Evolutionary conservation across 2,329 filamentous ascomycete genomes (phyloP), one percentile per base, ranked within the genome.

Genomic region (Ascochyta clinopodiicola): DNA sequence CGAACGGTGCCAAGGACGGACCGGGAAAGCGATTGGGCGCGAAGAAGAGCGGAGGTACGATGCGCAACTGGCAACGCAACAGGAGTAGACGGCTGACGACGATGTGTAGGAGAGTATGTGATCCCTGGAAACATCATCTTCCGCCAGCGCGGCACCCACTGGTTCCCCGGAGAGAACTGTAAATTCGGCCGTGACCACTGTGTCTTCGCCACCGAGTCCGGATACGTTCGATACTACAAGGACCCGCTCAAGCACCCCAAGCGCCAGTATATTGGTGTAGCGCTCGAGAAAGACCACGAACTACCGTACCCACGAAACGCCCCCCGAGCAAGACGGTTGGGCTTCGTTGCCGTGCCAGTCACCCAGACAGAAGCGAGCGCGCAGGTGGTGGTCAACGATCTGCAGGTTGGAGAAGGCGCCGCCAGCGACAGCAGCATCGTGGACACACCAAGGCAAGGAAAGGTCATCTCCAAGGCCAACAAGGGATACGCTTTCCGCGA

Each of bases 111-210:
- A 74, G 90, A 97, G 80, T 96, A 89, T 76, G 95, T 99, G 32
- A 89, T 96, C 55, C 90, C 93, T 4, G 95, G 95, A 50, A 98
- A 96, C 81, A 99, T 99, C 78, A 90, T 99, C 79, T 99, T 95
- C 85, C 92, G 92, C 75, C 95, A 99, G 78, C 89, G 94, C 70
- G 95, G 95, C 68, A 96, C 95, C 4, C 86, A 88, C 70, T 99
- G 95, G 95, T 94, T 89, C 75, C 89, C 95, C 1, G 95, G 95
- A 69, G 95, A 98, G 75, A 98, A 99, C 79, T 91, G 90, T 77
- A 90, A 88, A 68, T 94, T 98, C 82, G 95, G 95, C 45, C 89
- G 95, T 58, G 93, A 99, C 77, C 95, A 98, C 81, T 98, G 94
- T 45, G 96, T 99, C 74, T 96, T 91, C 77, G 88, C 95, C 48